Conservation (phyloP, 1,139 yeast species). For the Suhomyces kunorum region DNA sequence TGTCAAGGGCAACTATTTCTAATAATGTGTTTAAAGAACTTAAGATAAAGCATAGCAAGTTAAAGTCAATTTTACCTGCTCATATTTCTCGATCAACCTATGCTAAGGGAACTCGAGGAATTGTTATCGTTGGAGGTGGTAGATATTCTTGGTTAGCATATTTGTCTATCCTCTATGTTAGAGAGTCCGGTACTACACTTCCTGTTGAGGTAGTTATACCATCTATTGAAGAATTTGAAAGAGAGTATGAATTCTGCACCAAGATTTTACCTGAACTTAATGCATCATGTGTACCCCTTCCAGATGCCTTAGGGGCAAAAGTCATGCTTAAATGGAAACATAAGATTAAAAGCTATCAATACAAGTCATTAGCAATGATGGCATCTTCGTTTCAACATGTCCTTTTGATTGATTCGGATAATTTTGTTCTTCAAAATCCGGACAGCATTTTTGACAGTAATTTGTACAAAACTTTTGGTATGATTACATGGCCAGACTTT, state of each 20-base stretch:
- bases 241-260: slow-evolving; percentile 20
- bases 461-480: slow-evolving; percentile 56
- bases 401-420: slow-evolving; percentile 46
- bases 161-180: slow-evolving; percentile 33
- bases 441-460: slow-evolving; percentile 51
- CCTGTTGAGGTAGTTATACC: slow-evolving; percentile 46
- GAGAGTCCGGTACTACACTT: slow-evolving; percentile 37
- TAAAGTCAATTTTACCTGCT: slow-evolving; percentile 29
- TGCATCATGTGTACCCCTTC: slow-evolving; percentile 26
- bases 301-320: slow-evolving; percentile 37
- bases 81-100: slow-evolving; percentile 28
- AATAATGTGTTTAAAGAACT: slow-evolving; percentile 28
- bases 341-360: slow-evolving; percentile 38
- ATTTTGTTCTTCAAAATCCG: slow-evolving; percentile 38
- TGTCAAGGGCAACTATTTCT: slow-evolving; percentile 33
- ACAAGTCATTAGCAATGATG: slow-evolving; percentile 42
- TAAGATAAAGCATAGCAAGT: slow-evolving; percentile 26
- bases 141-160: slow-evolving; percentile 43
- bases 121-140: slow-evolving; percentile 43
- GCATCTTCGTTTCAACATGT: slow-evolving; percentile 46
- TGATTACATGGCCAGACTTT: slow-evolving; percentile 81
- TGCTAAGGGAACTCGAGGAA: slow-evolving; percentile 31
- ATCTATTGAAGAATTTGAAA: slow-evolving; percentile 29
- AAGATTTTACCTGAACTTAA: slow-evolving; percentile 17
- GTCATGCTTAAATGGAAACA: slow-evolving; percentile 36